These are phyloP conservation scores for Grigorovia humatica DNA, from an alignment of 805 yeast species.

Conservation along the genomic window DNA sequence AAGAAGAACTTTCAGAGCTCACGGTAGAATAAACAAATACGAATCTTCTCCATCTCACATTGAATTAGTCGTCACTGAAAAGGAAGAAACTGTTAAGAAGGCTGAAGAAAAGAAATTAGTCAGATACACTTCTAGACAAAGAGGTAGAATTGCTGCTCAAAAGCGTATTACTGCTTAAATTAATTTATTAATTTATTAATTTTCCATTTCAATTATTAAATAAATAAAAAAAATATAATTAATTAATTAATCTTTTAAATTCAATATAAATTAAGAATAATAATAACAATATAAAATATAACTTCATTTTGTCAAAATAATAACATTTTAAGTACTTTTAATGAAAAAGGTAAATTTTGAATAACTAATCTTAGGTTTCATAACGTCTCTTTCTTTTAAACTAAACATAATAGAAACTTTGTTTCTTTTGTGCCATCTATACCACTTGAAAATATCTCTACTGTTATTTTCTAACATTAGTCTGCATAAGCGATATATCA, in stretches of 20 bases:
- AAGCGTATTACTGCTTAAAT: conserved; percentile 68
- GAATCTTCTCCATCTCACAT: conserved; percentile 98
- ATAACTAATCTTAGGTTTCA: no score
- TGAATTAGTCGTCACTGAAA: conserved; percentile 93
- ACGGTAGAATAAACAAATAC: conserved; percentile 99
- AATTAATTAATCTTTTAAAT: conserved; percentile 1
- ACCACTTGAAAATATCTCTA: no score
- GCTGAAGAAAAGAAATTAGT: conserved; percentile 60
- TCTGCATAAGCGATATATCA: background rate
- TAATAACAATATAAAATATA: background rate
- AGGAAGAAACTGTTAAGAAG: conserved; percentile 87
- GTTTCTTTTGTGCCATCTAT: no score
- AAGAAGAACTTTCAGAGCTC: conserved; percentile 99
- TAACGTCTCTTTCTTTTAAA: no score
- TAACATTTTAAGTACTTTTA: background rate
- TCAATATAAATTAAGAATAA: conserved; percentile 1
- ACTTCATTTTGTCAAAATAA: background rate
- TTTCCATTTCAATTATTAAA: conserved; percentile 1
- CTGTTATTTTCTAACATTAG: no score
- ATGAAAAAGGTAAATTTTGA: no score
- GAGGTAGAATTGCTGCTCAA: conserved; percentile 82
- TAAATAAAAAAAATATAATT: background rate
- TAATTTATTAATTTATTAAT: conserved; percentile 1
- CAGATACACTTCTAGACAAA: conserved; percentile 84
- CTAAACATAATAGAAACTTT: no score